Conservation (phyloP, 306 rosid genomes). For the Psophocarpus tetragonolobus region DNA sequence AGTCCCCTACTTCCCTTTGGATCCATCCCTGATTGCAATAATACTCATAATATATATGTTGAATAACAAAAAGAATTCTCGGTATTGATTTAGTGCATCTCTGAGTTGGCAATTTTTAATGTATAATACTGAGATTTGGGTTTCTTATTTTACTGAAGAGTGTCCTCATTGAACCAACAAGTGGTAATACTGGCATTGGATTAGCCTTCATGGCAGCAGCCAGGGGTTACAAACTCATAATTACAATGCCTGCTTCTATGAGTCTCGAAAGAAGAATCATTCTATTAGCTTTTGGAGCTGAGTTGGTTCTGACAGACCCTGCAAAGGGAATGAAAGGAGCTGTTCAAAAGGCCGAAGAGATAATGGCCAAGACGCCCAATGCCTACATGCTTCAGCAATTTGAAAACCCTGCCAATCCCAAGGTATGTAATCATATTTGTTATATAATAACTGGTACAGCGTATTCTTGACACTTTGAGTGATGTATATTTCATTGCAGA, state of each 20-base stretch:
- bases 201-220: constrained; percentile 89
- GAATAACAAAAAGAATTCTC: neutral
- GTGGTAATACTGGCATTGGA: constrained; percentile 81
- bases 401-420: constrained; percentile 90
- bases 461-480: constrained; percentile 14
- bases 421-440: constrained; percentile 46
- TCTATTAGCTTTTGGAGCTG: constrained; percentile 75
- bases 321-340: constrained; percentile 87
- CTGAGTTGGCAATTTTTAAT: constrained; percentile 30
- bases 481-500: constrained; percentile 38
- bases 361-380: constrained; percentile 72
- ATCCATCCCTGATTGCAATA: no score
- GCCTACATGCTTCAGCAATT: constrained; percentile 78
- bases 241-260: constrained; percentile 90
- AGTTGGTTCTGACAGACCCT: constrained; percentile 77
- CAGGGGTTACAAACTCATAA: constrained; percentile 68
- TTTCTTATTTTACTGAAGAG: constrained; percentile 52
- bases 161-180: constrained; percentile 76
- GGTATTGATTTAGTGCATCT: constrained; percentile 13
- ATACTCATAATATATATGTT: neutral
- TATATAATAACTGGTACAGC: neutral
- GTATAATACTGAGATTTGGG: neutral
- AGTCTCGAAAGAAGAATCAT: constrained; percentile 81
- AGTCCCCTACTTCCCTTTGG: no score
- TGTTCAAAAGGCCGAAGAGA: constrained; percentile 81